Evolutionary conservation across 805 yeast genomes (phyloP).

Genomic region (Grigorovia jiainica): DNA sequence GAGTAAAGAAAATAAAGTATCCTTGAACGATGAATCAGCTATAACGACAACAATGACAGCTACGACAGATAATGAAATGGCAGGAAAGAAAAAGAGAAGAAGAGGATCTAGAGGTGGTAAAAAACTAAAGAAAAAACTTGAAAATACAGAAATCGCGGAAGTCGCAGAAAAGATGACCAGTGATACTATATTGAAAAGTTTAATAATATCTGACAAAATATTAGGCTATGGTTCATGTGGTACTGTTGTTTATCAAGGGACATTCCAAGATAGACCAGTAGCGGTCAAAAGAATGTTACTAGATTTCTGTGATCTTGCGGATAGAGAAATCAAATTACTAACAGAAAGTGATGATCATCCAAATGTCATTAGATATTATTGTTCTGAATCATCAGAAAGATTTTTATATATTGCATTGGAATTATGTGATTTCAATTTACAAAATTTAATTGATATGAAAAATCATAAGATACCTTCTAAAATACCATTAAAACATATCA

Average conservation of each 20-base stretch:
- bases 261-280: slow-evolving; percentile 85
- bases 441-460: slow-evolving; percentile 63
- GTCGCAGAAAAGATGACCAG: not conserved
- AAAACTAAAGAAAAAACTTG: slow-evolving; percentile 30
- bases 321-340: slow-evolving; percentile 76
- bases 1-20: no score
- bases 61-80: not conserved
- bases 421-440: slow-evolving; percentile 79
- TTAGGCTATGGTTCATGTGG: slow-evolving; percentile 96
- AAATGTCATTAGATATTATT: slow-evolving; percentile 84
- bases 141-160: not conserved
- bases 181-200: slow-evolving; percentile 33
- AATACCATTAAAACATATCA: slow-evolving; percentile 34
- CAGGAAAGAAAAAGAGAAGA: slow-evolving; percentile 47
- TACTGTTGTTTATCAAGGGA: slow-evolving; percentile 85
- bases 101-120: slow-evolving; percentile 84
- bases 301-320: slow-evolving; percentile 89
- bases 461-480: slow-evolving; percentile 23
- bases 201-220: slow-evolving; percentile 61
- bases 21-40: no score
- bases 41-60: no score
- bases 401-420: slow-evolving; percentile 91
- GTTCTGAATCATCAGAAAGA: slow-evolving; percentile 83
- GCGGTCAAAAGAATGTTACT: slow-evolving; percentile 91
- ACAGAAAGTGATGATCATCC: slow-evolving; percentile 97